Base-by-base conservation (phyloP, 1,284 basidiomycete genomes). In the Rugosomyces carneus region DNA sequence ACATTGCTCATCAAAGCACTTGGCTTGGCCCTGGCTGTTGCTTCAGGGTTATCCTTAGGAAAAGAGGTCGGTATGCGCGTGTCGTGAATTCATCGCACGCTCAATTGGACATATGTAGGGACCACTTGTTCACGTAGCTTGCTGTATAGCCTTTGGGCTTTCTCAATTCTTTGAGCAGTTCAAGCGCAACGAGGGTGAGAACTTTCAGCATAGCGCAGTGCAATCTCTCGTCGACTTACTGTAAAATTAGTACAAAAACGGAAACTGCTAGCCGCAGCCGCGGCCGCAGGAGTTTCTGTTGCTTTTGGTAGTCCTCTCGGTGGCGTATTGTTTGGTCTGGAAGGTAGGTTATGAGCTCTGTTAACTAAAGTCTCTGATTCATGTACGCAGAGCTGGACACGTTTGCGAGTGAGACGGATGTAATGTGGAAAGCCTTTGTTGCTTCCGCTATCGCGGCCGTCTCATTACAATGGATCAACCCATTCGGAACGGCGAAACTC, bases 391-490 rank as follows among this genome's bases (percentile, higher is more conserved):
- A 87, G 58, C 66, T 87, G 10, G 81, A 84, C 54, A 74, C 80
- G 0, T 84, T 84, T 57, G 74, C 79, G 7, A 79, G 78, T 54
- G 81, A 84, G 56, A 75, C 75, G 13, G 80, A 85, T 44, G 80
- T 86, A 23, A 79, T 86, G 70, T 86, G 83, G 84, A 73, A 80
- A 45, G 83, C 80, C 16, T 87, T 87, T 57, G 84, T 86, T 8
- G 83, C 81, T 2, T 84, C 82, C 19, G 81, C 78, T 35, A 72
- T 86, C 47, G 84, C 84, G 1, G 83, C 84, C 2, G 77, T 85
- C 16, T 70, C 81, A 6, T 59, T 86, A 37, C 82, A 86, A 62
- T 87, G 81, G 63, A 71, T 85, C 35, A 79, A 86, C 57, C 84
- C 84, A 1, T 86, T 86, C 60, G 79, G 80, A 41, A 86, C 82